phyloP scores from a whole-genome alignment of 1,139 yeast species.

The Scheffersomyces segobiensis region DNA sequence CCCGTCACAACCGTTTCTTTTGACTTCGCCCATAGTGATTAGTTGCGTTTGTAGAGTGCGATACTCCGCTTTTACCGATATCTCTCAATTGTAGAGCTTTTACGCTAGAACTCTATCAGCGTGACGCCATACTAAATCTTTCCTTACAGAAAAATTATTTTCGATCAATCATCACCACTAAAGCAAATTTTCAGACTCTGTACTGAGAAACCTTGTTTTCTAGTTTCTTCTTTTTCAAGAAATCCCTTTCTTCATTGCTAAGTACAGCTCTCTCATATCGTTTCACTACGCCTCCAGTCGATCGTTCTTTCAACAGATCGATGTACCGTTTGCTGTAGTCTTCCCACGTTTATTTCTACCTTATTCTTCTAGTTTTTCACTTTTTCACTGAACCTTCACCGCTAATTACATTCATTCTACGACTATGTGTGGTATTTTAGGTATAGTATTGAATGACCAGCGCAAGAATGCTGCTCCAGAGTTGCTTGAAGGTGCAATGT shows the following conservation, averaged over 20 bases:
- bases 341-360: neutral
- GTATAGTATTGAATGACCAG: slow-evolving; percentile 80
- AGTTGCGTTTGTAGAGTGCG: neutral
- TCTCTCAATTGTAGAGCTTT: neutral
- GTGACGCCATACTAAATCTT: neutral
- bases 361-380: neutral
- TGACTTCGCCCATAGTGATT: neutral
- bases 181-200: neutral
- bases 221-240: neutral
- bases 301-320: neutral
- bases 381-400: neutral
- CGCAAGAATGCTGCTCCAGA: slow-evolving; percentile 79
- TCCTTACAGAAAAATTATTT: neutral
- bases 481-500: slow-evolving; percentile 88
- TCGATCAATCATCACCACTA: neutral
- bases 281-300: neutral
- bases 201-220: neutral
- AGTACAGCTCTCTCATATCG: neutral
- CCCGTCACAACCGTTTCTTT: neutral
- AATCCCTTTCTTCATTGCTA: neutral
- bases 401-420: neutral
- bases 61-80: neutral
- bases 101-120: neutral
- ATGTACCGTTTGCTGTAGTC: neutral
- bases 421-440: slow-evolving; percentile 91